Base-by-base conservation (phyloP, 768 basidiomycete species). In the Leccinum ochraceum region DNA sequence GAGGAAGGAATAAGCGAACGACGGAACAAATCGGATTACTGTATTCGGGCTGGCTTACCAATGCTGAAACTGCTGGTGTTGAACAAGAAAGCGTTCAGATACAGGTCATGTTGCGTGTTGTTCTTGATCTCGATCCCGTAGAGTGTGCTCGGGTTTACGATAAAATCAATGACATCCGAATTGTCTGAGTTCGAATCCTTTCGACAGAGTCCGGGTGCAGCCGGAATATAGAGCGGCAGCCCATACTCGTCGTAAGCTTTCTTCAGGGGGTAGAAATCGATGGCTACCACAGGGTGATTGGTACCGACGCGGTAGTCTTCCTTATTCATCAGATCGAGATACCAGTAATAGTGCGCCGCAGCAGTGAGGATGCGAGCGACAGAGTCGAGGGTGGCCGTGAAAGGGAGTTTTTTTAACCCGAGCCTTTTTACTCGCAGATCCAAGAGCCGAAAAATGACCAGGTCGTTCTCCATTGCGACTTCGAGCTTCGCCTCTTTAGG, bases 91-190 rank as follows among this genome's bases (percentile, higher is more conserved):
- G 52, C 52, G 32, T 53, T 53, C 32, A 53, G 32, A 34, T 53
- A 53, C 11, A 53, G 52, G 32, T 53, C 52, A 10, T 28, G 10
- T 34, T 53, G 52, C 3, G 61, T 63, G 22, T 59, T 44, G 28
- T 63, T 63, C 20, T 44, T 63, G 53, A 63, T 55, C 42, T 63
- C 36, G 26, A 57, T 53, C 11, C 52, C 52, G 32, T 53, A 53
- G 11, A 53, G 26, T 34, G 52, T n/a, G 17, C 32, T 20, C 30
- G 28, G 26, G 11, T 53, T 16, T 20, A 53, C 52, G 13, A 34
- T 20, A 7, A 53, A 53, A 20, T 53, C 52, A 4, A 53, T 53
- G 20, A 53, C 14, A 14, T 53, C 30, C 20, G 20, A n/a, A n/a
- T 53, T 53, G n/a, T 34, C 32, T 8, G 3, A 13, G 10, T 24